A percentile compares a stretch with the other conserved stretches of the same genome.
phyloP scores from a whole-genome alignment of 345 rosid species.

The Excoecaria agallocha region DNA sequence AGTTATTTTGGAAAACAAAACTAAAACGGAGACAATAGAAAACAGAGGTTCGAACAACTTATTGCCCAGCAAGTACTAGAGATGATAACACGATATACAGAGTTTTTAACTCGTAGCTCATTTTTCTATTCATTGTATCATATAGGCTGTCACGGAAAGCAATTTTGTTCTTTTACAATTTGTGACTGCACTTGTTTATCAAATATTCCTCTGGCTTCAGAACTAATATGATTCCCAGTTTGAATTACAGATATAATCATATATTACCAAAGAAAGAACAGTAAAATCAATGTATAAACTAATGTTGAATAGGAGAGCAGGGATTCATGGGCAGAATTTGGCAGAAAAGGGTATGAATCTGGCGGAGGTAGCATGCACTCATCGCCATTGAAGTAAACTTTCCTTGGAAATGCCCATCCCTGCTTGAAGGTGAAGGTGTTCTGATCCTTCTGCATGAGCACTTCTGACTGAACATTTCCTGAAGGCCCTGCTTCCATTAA shows the following conservation, averaged over 20 bases:
- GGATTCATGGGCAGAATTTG: constrained; percentile 46
- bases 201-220: not conserved
- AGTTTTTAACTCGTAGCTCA: not conserved
- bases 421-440: constrained; percentile 77
- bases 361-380: constrained; percentile 91
- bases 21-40: too few relatives aligned
- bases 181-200: not conserved
- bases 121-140: constrained; percentile 2
- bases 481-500: constrained; percentile 85
- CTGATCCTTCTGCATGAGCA: constrained; percentile 73
- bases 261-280: constrained; percentile 35
- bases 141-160: not conserved
- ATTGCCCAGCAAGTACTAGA: not conserved
- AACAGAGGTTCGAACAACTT: too few relatives aligned
- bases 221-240: not conserved
- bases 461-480: constrained; percentile 88
- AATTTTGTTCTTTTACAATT: too few relatives aligned
- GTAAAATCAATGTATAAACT: constrained; percentile 30
- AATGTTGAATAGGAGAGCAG: constrained; percentile 29
- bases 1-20: too few relatives aligned
- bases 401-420: constrained; percentile 92
- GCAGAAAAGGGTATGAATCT: constrained; percentile 75
- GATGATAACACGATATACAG: not conserved
- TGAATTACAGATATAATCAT: constrained; percentile 17
- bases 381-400: constrained; percentile 90